Evolutionary conservation across 768 basidiomycete genomes (phyloP).

Genomic region (Paxillus ammoniavirescens): DNA sequence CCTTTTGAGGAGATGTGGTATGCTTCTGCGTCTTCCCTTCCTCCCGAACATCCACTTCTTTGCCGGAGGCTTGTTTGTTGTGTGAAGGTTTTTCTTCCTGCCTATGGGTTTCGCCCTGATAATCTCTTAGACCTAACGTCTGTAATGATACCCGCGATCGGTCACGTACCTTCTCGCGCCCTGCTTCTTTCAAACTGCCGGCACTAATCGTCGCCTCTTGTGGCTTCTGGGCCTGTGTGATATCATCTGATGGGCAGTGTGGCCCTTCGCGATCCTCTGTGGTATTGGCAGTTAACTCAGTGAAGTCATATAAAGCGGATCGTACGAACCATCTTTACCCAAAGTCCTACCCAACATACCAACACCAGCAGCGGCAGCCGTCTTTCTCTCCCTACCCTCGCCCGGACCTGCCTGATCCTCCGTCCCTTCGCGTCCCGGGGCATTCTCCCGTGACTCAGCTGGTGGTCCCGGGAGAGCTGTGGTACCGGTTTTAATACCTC

Average conservation of each 20-base stretch:
- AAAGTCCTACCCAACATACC: neutral
- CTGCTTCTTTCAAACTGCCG: neutral
- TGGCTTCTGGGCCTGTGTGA: neutral
- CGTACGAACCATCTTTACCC: conserved; percentile 11
- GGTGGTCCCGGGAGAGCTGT: neutral
- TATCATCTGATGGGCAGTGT: neutral
- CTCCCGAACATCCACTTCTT: neutral
- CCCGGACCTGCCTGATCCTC: neutral
- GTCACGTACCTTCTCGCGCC: neutral
- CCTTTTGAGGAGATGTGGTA: neutral
- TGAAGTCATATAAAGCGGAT: neutral
- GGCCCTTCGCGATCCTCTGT: neutral
- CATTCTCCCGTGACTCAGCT: neutral
- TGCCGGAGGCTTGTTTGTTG: neutral
- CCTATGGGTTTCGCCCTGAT: neutral
- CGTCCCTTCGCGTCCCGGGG: neutral
- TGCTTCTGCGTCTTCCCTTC: conserved; percentile 1
- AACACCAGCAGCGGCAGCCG: neutral
- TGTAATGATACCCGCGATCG: neutral
- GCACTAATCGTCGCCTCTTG: neutral
- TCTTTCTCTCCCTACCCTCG: neutral
- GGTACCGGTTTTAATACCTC: neutral
- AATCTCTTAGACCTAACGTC: neutral
- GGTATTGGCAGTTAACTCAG: neutral
- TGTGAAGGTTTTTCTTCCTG: neutral